phyloP scores from a whole-genome alignment of 2,329 filamentous ascomycete genomes.

The Calonectria henricotiae region DNA sequence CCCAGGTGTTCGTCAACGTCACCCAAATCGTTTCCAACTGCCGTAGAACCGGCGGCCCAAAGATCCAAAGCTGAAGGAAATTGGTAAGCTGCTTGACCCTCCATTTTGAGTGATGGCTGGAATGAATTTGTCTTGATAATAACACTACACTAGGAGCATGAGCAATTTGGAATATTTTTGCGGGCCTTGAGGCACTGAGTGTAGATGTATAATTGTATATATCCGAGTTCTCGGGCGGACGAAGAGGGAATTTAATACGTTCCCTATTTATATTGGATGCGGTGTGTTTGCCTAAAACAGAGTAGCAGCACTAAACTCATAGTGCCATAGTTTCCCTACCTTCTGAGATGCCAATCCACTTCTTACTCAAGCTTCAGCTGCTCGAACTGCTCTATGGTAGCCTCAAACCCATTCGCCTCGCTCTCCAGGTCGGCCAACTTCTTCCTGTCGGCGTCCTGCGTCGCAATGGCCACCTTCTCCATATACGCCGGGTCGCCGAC shows the following conservation, averaged over 20 bases:
- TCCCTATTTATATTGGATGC: no score
- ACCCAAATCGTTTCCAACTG: slow-evolving; percentile 63
- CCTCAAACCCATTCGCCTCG: slow-evolving; percentile 83
- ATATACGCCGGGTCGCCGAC: slow-evolving; percentile 80
- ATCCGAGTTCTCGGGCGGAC: slow-evolving; percentile 52
- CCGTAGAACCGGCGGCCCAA: slow-evolving; percentile 68
- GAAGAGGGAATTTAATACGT: slow-evolving; percentile 47
- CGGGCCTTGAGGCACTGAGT: slow-evolving; percentile 52
- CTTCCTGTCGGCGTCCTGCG: slow-evolving; percentile 79
- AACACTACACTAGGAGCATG: slow-evolving; percentile 51
- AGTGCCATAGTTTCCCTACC: no score
- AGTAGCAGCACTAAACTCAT: no score
- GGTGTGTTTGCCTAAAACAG: no score
- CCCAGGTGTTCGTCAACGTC: slow-evolving; percentile 69
- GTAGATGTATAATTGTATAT: slow-evolving; percentile 53
- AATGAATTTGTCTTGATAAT: no score
- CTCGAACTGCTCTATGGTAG: slow-evolving; percentile 90
- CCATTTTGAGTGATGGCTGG: no score
- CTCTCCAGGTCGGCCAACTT: slow-evolving; percentile 83
- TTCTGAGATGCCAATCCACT: no score
- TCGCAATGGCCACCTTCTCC: slow-evolving; percentile 81
- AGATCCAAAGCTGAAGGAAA: slow-evolving; percentile 66
- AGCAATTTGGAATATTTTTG: slow-evolving; percentile 45
- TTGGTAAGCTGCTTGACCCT: slow-evolving; percentile 45
- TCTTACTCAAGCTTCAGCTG: slow-evolving; percentile 75